phyloP scores from a whole-genome alignment of 768 basidiomycete genomes.

The Cytidiella melzeri region DNA sequence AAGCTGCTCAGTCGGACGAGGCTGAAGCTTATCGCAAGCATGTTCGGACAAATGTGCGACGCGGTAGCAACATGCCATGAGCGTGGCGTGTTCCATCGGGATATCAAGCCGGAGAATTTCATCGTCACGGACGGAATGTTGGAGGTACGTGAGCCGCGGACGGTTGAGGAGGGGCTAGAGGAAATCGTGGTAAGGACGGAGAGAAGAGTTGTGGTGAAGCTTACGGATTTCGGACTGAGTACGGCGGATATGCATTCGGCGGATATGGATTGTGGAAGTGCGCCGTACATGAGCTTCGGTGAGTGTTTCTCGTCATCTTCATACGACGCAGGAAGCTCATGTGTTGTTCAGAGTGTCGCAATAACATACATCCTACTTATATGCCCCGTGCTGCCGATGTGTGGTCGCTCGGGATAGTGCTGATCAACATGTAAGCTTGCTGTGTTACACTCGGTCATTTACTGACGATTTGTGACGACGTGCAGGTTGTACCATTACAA shows the following conservation, averaged over 20 bases:
- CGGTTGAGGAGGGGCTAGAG: neutral
- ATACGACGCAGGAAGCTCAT: neutral
- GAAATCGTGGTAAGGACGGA: slow-evolving; percentile 42
- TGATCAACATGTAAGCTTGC: slow-evolving; percentile 86
- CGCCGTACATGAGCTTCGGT: slow-evolving; percentile 99
- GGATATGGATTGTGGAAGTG: slow-evolving; percentile 98
- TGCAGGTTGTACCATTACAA: slow-evolving; percentile 93
- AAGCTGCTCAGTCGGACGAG: slow-evolving; percentile 84
- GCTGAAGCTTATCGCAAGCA: slow-evolving; percentile 88
- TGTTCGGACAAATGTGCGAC: slow-evolving; percentile 99
- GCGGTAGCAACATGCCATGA: slow-evolving; percentile 94
- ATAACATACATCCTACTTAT: slow-evolving; percentile 94
- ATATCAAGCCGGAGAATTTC: slow-evolving; percentile 99
- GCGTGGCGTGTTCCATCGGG: slow-evolving; percentile 87
- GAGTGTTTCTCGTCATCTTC: slow-evolving; percentile 23
- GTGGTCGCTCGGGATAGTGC: slow-evolving; percentile 97
- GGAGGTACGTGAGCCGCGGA: slow-evolving; percentile 33
- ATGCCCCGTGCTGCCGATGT: slow-evolving; percentile 93
- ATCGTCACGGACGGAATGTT: slow-evolving; percentile 83
- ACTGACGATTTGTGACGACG: neutral
- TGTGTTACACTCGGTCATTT: neutral
- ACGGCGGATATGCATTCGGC: slow-evolving; percentile 84
- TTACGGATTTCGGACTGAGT: slow-evolving; percentile 94
- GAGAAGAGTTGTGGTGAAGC: slow-evolving; percentile 90
- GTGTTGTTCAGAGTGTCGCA: slow-evolving; percentile 81